Evolutionary conservation across 2,329 filamentous ascomycete species (phyloP), one percentile per base, ranked within the genome.

Genomic region (Hymenoscyphus infarciens): DNA sequence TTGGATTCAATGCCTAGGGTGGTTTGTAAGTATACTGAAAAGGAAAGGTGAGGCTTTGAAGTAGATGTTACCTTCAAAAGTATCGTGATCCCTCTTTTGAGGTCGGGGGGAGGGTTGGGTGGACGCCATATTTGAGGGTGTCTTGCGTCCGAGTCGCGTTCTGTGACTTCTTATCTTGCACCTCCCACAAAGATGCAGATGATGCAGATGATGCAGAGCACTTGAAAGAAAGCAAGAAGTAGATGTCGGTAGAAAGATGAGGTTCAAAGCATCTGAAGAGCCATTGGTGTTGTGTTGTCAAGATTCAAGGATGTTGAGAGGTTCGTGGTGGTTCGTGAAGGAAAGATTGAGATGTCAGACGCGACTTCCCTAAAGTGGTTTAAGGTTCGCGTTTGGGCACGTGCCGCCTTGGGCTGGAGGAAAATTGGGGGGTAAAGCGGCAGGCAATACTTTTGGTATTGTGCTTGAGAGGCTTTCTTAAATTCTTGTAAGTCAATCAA

Each of bases 291-390:
- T 31, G 42, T 53, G 52, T 56, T 63, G 63, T 57, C 33, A 29
- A 13, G 57, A 27, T 31, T 61, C 53, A 33, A 56, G 58, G 52
- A 59, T 60, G 39, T 55, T 27, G 49, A 54, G 57, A 57, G 31
- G 25, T 22, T 49, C 42, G 42, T 49, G 42, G 16, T 31, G 29
- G 29, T 31, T 31, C 29, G 29, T 31, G 5, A 25, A 22, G 16
- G 42, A 49, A 22, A 29, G 56, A 56, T 45, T 29, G 39, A 22
- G 49, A 49, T 27, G 35, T 56, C 29, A 55, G 64, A 66, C 64
- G 64, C 63, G 63, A 55, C 27, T 35, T 38, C n/a, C 15, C 52
- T 61, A 49, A 66, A 65, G 61, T 65, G 64, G 59, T 66, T 49
- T 22, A 11, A 49, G n/a, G n/a, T 63, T 66, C 64, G 64, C 62